A percentile compares a stretch with the other conserved stretches of the same genome.
Evolutionary conservation across 768 basidiomycete genomes (phyloP).

Genomic region (Wakefieldia striispora): DNA sequence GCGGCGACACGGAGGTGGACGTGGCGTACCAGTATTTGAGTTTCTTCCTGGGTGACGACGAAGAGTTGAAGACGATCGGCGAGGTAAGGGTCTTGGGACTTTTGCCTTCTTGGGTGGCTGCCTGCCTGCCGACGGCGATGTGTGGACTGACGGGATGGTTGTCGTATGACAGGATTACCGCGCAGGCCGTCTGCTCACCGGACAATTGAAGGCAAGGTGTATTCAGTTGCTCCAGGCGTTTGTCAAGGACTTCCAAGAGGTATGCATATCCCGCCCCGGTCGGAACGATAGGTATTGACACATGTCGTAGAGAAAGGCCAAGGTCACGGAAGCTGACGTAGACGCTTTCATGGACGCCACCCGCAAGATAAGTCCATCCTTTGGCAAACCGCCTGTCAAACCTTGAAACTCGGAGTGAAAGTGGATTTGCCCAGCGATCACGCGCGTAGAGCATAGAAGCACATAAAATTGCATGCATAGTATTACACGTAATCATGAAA

Average conservation of each 20-base stretch:
- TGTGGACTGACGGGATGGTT: background rate
- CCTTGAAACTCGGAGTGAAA: background rate
- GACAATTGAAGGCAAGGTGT: slow-evolving; percentile 87
- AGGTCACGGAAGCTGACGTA: slow-evolving; percentile 76
- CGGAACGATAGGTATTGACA: slow-evolving; percentile 1
- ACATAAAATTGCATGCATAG: slow-evolving; percentile 6
- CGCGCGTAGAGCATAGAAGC: background rate
- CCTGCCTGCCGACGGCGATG: background rate
- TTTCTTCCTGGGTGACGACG: slow-evolving; percentile 96
- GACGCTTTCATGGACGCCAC: slow-evolving; percentile 75
- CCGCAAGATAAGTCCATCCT: slow-evolving; percentile 68
- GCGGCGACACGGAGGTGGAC: slow-evolving; percentile 94
- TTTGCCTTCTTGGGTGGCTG: background rate
- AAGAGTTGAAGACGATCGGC: slow-evolving; percentile 73
- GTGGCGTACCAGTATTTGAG: slow-evolving; percentile 92
- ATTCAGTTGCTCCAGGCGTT: slow-evolving; percentile 81
- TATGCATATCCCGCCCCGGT: slow-evolving; percentile 26
- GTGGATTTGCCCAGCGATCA: background rate
- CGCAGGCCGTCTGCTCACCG: slow-evolving; percentile 81
- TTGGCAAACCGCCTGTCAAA: slow-evolving; percentile 35
- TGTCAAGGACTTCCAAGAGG: slow-evolving; percentile 84
- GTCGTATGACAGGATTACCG: slow-evolving; percentile 74
- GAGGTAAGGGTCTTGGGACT: slow-evolving; percentile 44
- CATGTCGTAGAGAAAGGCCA: slow-evolving; percentile 63
- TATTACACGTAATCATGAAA: background rate